Percentiles rank a stretch among this genome's conserved stretches.
These are phyloP conservation scores for Pseudogymnoascus sp. DNA, from an alignment of 2,329 filamentous ascomycete genomes.

Conservation along the genomic window DNA sequence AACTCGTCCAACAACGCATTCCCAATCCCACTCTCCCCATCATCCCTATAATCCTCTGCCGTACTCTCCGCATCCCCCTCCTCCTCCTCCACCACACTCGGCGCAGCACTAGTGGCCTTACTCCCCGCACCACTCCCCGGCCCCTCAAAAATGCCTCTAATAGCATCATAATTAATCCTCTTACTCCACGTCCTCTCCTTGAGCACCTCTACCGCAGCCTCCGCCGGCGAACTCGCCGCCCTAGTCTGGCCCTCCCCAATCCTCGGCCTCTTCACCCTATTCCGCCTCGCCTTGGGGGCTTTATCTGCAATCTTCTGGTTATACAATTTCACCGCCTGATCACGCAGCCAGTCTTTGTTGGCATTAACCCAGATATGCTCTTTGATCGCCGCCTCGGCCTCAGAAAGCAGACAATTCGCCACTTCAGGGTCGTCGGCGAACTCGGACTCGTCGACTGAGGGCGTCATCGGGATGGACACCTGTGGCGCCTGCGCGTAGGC, in stretches of 20 bases:
- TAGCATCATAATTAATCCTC: constrained; percentile 65
- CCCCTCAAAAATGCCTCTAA: constrained; percentile 48
- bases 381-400: constrained; percentile 70
- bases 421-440: constrained; percentile 90
- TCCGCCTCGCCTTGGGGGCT: constrained; percentile 47
- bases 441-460: constrained; percentile 67
- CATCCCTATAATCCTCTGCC: not conserved
- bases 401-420: constrained; percentile 63
- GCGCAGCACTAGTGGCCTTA: constrained; percentile 34
- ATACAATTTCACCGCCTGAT: constrained; percentile 76
- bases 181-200: constrained; percentile 62
- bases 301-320: constrained; percentile 56
- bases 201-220: constrained; percentile 60
- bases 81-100: constrained; percentile 18
- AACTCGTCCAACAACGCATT: not conserved
- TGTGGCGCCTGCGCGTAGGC: constrained; percentile 40
- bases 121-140: constrained; percentile 40
- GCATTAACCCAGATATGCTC: constrained; percentile 90
- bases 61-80: not conserved
- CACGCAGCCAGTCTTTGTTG: constrained; percentile 87
- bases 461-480: constrained; percentile 46
- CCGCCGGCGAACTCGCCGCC: constrained; percentile 58
- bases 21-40: not conserved
- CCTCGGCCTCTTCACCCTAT: constrained; percentile 45
- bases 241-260: constrained; percentile 58